Base-by-base conservation (phyloP, 2,329 filamentous ascomycete genomes). In the Diaporthe longicolla region DNA sequence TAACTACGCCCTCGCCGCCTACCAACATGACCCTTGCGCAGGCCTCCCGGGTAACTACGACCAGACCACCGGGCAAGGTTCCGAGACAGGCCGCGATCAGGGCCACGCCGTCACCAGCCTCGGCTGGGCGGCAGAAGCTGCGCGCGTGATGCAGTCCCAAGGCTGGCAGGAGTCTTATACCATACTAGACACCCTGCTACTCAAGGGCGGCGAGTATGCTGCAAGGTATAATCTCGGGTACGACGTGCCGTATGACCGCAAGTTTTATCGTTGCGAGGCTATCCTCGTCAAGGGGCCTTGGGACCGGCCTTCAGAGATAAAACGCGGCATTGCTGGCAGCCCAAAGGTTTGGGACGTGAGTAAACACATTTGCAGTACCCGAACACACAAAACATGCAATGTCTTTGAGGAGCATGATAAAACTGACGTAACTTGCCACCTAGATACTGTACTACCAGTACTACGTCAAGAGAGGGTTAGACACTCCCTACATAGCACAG, bases 231-330 rank as follows among this genome's bases (percentile, higher is more conserved):
- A 84, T 35, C 76, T 85, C 0, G 80, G 81, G 24, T 69, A 82
- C 4, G 79, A 77, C 0, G 83, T 85, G 0, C 63, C 76, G 0
- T 85, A 82, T 54, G 81, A 84, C 58, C 81, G 79, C 3, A 79
- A 77, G 8, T 84, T 80, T 73, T 82, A 80, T 50, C 79, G 83
- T 0, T 85, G 84, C 66, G 84, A 85, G 72, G 83, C 83, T 0
- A 78, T 84, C 1, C 76, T 85, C 21, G 80, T 85, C 5, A 81
- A 82, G 70, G 83, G 82, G 0, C 83, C 83, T 10, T 85, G 84
- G 83, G 71, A 74, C 4, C 75, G 45, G 9, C 78, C 79, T 17
- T 82, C 82, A 0, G 77, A 79, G 9, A 77, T 79, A 8, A 80
- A 73, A 50, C 78, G 78, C 11, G 79, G 79, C 3, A 72, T 78